Evolutionary conservation across 345 rosid genomes (phyloP).

Genomic region (Hibiscus tridactylites): DNA sequence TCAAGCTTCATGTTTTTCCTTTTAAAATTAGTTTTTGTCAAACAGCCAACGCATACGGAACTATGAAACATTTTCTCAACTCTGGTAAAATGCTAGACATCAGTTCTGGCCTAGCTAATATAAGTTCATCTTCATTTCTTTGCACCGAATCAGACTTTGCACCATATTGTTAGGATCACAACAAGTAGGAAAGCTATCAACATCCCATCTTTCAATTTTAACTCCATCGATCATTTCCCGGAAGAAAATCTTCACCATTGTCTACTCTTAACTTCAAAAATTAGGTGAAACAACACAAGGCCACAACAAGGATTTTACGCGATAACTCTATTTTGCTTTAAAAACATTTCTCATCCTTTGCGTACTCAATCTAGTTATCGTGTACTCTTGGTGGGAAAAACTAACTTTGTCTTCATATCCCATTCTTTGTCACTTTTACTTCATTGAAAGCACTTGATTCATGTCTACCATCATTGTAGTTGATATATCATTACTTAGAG

Average conservation of each 20-base stretch:
- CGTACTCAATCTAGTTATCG: constrained; percentile 80
- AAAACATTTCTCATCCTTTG: constrained; percentile 21
- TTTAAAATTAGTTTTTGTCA: too few species aligned
- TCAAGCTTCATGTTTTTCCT: too few species aligned
- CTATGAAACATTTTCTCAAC: too few species aligned
- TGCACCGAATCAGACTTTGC: constrained; percentile 55
- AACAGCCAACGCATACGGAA: too few species aligned
- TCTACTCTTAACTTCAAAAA: constrained; percentile 64
- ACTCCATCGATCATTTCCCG: constrained; percentile 13
- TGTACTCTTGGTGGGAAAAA: constrained; percentile 73
- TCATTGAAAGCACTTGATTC: too few species aligned
- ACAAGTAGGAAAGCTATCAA: constrained; percentile 76
- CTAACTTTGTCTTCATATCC: constrained; percentile 54
- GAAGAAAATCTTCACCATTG: constrained; percentile 65
- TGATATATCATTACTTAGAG: too few species aligned
- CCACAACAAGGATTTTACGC: too few species aligned
- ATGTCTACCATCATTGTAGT: too few species aligned
- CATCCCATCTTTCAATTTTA: constrained; percentile 68
- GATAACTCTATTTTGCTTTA: too few species aligned
- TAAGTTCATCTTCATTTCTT: constrained; percentile 26
- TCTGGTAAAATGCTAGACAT: too few species aligned
- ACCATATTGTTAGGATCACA: constrained; percentile 52
- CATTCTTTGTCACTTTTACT: too few species aligned
- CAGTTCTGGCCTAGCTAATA: too few species aligned
- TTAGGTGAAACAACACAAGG: constrained; percentile 22